Evolutionary conservation across 2,329 filamentous ascomycete genomes (phyloP).

Genomic region (Ophiostoma sp.): DNA sequence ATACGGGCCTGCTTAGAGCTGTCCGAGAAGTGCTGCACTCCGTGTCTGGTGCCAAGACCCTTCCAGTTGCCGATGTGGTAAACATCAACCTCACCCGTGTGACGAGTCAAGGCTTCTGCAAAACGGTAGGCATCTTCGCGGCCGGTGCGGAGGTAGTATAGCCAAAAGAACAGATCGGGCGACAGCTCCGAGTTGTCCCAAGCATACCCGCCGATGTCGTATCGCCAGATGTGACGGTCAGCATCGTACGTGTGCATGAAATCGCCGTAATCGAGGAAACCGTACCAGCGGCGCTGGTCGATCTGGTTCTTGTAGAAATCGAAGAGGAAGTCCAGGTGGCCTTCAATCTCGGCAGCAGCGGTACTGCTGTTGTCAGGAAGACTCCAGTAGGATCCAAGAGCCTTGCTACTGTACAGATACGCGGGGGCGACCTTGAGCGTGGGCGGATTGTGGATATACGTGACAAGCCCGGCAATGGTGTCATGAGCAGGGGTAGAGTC

Average conservation of each 20-base stretch:
- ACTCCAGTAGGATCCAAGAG: too few relatives aligned
- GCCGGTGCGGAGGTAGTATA: constrained; percentile 3
- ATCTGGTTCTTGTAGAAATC: constrained; percentile 4
- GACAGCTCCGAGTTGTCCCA: constrained; percentile 11
- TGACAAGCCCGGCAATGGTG: background rate
- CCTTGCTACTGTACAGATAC: background rate
- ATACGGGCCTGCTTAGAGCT: constrained; percentile 3
- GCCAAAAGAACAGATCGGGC: background rate
- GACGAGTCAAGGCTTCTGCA: background rate
- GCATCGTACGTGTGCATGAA: constrained; percentile 9
- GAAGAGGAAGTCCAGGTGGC: background rate
- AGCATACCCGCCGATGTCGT: constrained; percentile 3
- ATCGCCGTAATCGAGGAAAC: background rate
- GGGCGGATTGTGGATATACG: background rate
- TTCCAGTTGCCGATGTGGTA: background rate
- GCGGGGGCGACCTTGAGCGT: background rate
- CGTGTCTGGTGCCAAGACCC: constrained; percentile 4
- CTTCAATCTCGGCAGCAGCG: background rate
- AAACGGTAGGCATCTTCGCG: background rate
- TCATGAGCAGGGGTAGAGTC: background rate
- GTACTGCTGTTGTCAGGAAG: too few relatives aligned
- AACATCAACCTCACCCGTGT: background rate
- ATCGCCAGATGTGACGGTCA: constrained; percentile 1
- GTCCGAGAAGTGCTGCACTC: constrained; percentile 4
- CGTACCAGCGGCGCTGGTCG: constrained; percentile 11